Evolutionary conservation across 805 yeast species (phyloP), one percentile per base, ranked within the genome.

Genomic region (Sungouiella blattae): DNA sequence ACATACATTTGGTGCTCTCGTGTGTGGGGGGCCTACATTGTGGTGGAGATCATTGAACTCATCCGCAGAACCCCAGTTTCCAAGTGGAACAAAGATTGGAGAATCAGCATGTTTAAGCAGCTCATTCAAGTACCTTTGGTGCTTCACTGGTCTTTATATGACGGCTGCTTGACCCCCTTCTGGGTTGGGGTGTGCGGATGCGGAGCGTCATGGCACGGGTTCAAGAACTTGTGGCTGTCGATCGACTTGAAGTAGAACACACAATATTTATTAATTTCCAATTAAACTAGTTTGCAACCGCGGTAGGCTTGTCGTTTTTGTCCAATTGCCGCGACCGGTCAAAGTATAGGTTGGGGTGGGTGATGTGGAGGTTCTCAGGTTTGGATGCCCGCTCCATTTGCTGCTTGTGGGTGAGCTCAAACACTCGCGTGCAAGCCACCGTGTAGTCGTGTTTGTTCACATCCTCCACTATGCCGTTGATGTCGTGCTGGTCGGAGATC

Each of bases 311-410:
- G 18, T 49, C 55, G 32, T 40, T 41, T 34, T 53, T 52, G 35
- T 74, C 80, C 39, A 78, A 60, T 43, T 78, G 78, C 44, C 82
- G 66, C 18, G 86, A 78, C 49, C 94, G 71, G 44, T 84, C 91
- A 55, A 83, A 91, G 61, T 88, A 93, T 43, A 83, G 71, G 53
- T 89, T 88, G 4, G 98, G 98, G 63, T 88, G 95, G 12, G 75
- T 75, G 37, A 91, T 83, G 44, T 77, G 77, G 30, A 77, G 69
- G 40, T 76, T 80, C 39, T 78, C 83, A 31, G 51, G 55, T 21
- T 53, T 51, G 28, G 51, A 51, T 48, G 39, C 73, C 78, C 28
- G 52, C 45, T 41, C 63, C 34, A 71, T 58, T 40, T 70, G 60
- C 30, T 53, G 69, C 36, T 67, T 67, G 49, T 79, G 83, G 20